These are phyloP conservation scores for Nosema granulosis DNA, from an alignment of 371 early-diverging fungal species.

Conservation along the genomic window DNA sequence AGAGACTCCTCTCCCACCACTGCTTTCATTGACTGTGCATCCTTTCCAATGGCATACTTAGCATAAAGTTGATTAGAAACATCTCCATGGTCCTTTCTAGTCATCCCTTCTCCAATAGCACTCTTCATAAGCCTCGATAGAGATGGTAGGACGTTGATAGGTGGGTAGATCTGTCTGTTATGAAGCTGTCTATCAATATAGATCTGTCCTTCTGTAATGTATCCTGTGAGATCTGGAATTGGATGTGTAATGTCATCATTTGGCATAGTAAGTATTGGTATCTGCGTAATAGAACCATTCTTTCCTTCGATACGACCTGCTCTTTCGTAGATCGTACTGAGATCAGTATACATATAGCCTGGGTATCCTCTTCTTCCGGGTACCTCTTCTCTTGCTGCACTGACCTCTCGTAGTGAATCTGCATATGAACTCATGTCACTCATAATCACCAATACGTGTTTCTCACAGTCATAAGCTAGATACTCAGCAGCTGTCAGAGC, in stretches of 20 bases:
- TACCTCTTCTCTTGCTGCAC: slow-evolving; percentile 99
- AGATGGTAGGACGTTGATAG: slow-evolving; percentile 98
- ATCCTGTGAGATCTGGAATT: slow-evolving; percentile 99
- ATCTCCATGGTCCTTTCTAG: slow-evolving; percentile 97
- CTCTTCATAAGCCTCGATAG: slow-evolving; percentile 98
- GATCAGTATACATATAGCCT: slow-evolving; percentile 99
- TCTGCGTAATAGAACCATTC: slow-evolving; percentile 98
- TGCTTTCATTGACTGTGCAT: slow-evolving; percentile 98
- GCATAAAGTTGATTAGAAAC: slow-evolving; percentile 99
- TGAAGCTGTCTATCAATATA: slow-evolving; percentile 96
- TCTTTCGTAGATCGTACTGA: slow-evolving; percentile 98
- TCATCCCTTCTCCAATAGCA: slow-evolving; percentile 98
- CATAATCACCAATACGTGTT: slow-evolving; percentile 97
- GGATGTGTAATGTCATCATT: slow-evolving; percentile 99
- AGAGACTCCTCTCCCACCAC: slow-evolving; percentile 99
- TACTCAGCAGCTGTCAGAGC: slow-evolving; percentile 99
- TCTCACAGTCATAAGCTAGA: slow-evolving; percentile 97
- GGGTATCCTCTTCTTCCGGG: slow-evolving; percentile 99
- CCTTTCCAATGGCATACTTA: slow-evolving; percentile 99
- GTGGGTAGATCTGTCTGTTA: slow-evolving; percentile 99
- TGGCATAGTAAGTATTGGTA: slow-evolving; percentile 99
- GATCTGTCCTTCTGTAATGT: slow-evolving; percentile 99
- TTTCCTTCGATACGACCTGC: slow-evolving; percentile 97
- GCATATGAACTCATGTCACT: slow-evolving; percentile 99
- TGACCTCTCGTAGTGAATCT: slow-evolving; percentile 96